Conservation (phyloP, 106 monocot species). For the Xerophyta viscosa region DNA sequence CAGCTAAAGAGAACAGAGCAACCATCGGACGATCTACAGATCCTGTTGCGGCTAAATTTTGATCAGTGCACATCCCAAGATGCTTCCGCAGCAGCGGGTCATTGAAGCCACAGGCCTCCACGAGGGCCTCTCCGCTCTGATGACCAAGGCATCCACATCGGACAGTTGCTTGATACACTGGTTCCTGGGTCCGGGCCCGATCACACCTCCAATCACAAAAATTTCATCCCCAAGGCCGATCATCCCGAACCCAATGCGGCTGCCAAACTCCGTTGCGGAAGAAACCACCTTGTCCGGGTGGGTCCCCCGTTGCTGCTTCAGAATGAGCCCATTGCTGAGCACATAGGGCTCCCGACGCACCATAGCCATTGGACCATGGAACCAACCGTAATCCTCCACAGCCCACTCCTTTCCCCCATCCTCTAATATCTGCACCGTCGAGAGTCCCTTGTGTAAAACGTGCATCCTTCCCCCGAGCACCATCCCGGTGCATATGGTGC, state of each 20-base stretch:
- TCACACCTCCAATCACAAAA: conserved; percentile 82
- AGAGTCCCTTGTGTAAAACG: conserved; percentile 80
- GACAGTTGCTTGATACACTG: conserved; percentile 74
- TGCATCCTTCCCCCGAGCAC: conserved; percentile 82
- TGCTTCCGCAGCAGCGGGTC: conserved; percentile 73
- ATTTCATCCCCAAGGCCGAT: conserved; percentile 75
- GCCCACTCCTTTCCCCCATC: conserved; percentile 39
- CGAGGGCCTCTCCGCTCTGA: conserved; percentile 49
- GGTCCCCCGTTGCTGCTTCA: conserved; percentile 36
- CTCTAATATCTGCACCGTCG: conserved; percentile 74
- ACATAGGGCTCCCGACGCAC: conserved; percentile 65
- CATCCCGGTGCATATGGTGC: conserved; percentile 71
- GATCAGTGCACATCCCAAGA: conserved; percentile 70
- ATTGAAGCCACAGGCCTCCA: conserved; percentile 73
- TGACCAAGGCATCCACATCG: conserved; percentile 67
- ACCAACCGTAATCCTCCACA: conserved; percentile 73
- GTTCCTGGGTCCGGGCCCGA: conserved; percentile 77
- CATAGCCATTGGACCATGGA: conserved; percentile 81
- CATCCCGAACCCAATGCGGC: conserved; percentile 88
- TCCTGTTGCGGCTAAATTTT: conserved; percentile 50
- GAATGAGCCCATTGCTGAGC: conserved; percentile 50
- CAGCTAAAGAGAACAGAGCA: too few species aligned
- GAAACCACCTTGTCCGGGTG: conserved; percentile 35
- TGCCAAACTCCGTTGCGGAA: conserved; percentile 62
- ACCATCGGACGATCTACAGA: too few species aligned